Base-by-base conservation (phyloP, 2,329 filamentous ascomycete species). In the Fusarium incarnatum region DNA sequence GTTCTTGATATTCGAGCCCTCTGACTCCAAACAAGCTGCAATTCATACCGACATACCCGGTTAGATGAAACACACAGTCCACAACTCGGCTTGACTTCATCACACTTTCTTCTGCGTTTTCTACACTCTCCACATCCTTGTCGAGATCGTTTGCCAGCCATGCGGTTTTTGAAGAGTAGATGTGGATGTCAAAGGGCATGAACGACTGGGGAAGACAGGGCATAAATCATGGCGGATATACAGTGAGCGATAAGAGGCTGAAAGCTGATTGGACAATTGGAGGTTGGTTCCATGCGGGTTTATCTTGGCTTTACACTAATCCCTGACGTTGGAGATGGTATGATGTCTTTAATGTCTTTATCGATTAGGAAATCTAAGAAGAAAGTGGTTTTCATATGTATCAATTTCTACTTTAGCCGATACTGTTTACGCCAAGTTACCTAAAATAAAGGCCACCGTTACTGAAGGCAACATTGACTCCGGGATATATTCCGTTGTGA, bases 91-190 rank as follows among this genome's bases (percentile, higher is more conserved):
- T 77, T 77, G 15, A 34, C 23, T 22, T 77, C 75, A 47, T 77
- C 75, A 20, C 75, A 77, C 52, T 77, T 77, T 13, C 75, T 57
- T 47, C 75, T 67, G 22, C 75, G 50, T 41, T 73, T 73, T 61
- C 75, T 60, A 49, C 75, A 77, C 69, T 77, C 75, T 46, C 72
- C 74, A 59, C 75, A 77, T 8, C 75, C 75, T 63, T 71, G 68
- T 28, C 75, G 67, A 52, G 75, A 77, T 56, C 75, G 49, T 61
- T 56, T 68, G 4, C 61, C 63, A 23, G 74, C 53, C 75, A 77
- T 77, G 9, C 15, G 28, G n/a, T 22, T 10, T 8, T 6, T 15
- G 13, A 25, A 16, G 27, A 30, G 16, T 15, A 11, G 13, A 2
- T n/a, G 18, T 8, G 13, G 8, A 4, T 2, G 34, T 44, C 5